Percentiles rank a stretch among this genome's conserved stretches.
Evolutionary conservation across 1,139 yeast species (phyloP).

Genomic region (Kodamaea derodonti): DNA sequence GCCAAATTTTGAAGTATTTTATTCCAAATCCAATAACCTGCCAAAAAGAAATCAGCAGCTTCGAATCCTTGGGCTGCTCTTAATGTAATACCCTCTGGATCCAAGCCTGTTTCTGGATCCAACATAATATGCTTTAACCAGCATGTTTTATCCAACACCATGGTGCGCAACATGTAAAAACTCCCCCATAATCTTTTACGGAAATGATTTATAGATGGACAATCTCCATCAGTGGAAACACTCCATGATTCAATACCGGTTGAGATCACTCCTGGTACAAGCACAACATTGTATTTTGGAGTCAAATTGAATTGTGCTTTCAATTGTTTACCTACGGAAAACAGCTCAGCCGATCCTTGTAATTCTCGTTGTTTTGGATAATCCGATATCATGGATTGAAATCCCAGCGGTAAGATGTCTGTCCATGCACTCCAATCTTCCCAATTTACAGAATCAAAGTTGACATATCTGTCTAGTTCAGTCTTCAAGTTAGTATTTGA

Average conservation of each 20-base stretch:
- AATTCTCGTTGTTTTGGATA: slow-evolving; percentile 24
- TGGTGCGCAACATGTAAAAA: slow-evolving; percentile 87
- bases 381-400: slow-evolving; percentile 60
- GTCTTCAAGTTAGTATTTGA: slow-evolving; percentile 34
- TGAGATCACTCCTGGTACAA: slow-evolving; percentile 95
- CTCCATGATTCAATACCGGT: slow-evolving; percentile 97
- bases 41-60: slow-evolving; percentile 92
- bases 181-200: slow-evolving; percentile 95
- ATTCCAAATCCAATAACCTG: slow-evolving; percentile 99
- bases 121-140: slow-evolving; percentile 91
- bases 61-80: slow-evolving; percentile 97
- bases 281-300: slow-evolving; percentile 71
- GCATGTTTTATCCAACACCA: slow-evolving; percentile 87
- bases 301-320: slow-evolving; percentile 45
- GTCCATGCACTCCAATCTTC: slow-evolving; percentile 53
- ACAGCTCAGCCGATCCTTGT: slow-evolving; percentile 69
- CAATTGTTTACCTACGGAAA: slow-evolving; percentile 80
- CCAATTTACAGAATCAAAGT: slow-evolving; percentile 48
- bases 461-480: slow-evolving; percentile 54
- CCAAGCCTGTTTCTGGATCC: slow-evolving; percentile 88
- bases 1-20: slow-evolving; percentile 89
- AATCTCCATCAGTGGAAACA: slow-evolving; percentile 55
- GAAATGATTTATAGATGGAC: slow-evolving; percentile 82
- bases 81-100: slow-evolving; percentile 75
- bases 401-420: slow-evolving; percentile 61